phyloP scores from a whole-genome alignment of 192 early-diverging fungal species.

The Backusella mclennaniae region DNA sequence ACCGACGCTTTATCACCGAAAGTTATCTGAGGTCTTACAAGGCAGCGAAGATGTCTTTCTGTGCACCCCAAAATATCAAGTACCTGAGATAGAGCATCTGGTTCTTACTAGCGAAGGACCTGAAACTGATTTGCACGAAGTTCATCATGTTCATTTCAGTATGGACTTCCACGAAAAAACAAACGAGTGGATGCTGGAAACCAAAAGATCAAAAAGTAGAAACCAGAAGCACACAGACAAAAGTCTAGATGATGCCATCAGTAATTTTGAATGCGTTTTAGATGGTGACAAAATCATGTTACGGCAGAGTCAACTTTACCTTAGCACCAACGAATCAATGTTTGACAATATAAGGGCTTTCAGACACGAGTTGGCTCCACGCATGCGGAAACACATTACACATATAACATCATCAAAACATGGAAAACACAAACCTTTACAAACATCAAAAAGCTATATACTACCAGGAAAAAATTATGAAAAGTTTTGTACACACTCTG shows the following conservation, averaged over 20 bases:
- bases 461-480: not conserved
- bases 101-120: not conserved
- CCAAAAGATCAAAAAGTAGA: not conserved
- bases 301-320: not conserved
- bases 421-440: not conserved
- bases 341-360: not conserved
- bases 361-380: not conserved
- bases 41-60: not conserved
- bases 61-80: not conserved
- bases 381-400: not conserved
- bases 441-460: not conserved
- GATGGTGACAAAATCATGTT: not conserved
- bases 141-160: not conserved
- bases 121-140: not conserved
- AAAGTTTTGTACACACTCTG: not conserved
- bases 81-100: not conserved
- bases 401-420: not conserved
- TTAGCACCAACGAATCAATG: not conserved
- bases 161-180: not conserved
- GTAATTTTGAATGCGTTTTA: not conserved
- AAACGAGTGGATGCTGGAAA: not conserved
- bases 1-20: not conserved
- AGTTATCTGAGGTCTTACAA: not conserved
- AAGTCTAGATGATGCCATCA: not conserved
- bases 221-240: not conserved